phyloP scores from a whole-genome alignment of 2,329 filamentous ascomycete species.

The Epichloe typhina region DNA sequence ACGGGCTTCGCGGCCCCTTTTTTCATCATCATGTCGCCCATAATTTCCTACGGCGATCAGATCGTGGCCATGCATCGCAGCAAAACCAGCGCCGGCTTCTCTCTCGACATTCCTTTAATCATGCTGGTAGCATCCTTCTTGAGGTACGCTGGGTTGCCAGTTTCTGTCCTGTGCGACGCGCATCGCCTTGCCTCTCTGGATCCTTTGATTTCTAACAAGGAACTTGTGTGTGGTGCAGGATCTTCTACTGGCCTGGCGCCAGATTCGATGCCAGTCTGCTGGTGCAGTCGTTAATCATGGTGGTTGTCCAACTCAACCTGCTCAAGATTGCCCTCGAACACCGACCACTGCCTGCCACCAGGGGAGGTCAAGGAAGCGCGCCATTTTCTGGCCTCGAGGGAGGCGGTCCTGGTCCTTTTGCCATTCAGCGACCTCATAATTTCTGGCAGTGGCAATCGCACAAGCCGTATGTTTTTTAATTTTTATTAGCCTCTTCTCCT shows the following conservation, averaged over 20 bases:
- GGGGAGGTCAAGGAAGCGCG: constrained; percentile 43
- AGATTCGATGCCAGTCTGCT: constrained; percentile 51
- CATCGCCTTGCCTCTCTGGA: not conserved
- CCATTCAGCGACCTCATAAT: constrained; percentile 50
- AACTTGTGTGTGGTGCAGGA: constrained; percentile 26
- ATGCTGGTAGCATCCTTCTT: constrained; percentile 58
- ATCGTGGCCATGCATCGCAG: constrained; percentile 49
- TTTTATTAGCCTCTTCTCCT: not conserved
- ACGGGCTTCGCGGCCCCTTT: constrained; percentile 47
- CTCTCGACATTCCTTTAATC: constrained; percentile 57
- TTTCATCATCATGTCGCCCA: constrained; percentile 50
- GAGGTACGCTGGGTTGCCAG: constrained; percentile 29
- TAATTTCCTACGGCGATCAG: constrained; percentile 54
- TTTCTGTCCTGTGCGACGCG: not conserved
- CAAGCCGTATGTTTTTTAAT: constrained; percentile 46
- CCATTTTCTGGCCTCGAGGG: constrained; percentile 46
- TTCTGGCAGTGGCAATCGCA: constrained; percentile 75
- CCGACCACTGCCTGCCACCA: constrained; percentile 45
- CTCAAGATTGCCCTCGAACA: constrained; percentile 58
- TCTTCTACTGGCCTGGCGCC: constrained; percentile 58
- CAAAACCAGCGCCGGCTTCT: constrained; percentile 55
- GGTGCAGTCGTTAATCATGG: constrained; percentile 52
- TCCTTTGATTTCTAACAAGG: no score
- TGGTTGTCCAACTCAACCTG: constrained; percentile 47
- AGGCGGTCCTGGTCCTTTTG: constrained; percentile 22